Conservation (phyloP, 2,329 filamentous ascomycete species). For the Microdochium bolleyi region DNA sequence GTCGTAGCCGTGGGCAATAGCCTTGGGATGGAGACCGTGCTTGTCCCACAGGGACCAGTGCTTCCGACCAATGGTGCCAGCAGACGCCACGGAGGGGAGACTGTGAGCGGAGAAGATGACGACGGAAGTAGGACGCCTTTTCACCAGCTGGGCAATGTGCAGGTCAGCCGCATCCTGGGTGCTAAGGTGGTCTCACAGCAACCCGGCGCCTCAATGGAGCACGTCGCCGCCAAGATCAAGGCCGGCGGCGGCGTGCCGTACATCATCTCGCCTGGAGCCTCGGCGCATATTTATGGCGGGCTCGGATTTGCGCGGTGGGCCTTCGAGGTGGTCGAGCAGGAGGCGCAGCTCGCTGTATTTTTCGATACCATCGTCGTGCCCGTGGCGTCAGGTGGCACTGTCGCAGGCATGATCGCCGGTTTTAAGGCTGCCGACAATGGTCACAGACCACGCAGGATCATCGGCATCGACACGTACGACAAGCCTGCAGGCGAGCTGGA, state of each 20-base stretch:
- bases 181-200: slow-evolving; percentile 3
- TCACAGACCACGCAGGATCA: background rate
- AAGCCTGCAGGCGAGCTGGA: background rate
- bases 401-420: background rate
- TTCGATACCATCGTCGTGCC: background rate
- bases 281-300: background rate
- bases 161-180: slow-evolving; percentile 10
- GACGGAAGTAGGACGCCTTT: slow-evolving; percentile 1
- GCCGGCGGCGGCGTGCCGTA: background rate
- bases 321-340: background rate
- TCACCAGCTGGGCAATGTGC: slow-evolving; percentile 8
- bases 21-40: slow-evolving; percentile 15
- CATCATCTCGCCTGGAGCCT: background rate
- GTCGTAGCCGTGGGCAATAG: slow-evolving; percentile 22
- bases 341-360: background rate
- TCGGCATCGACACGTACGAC: background rate
- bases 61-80: slow-evolving; percentile 1
- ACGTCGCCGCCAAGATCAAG: background rate
- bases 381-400: background rate
- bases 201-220: background rate
- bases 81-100: slow-evolving; percentile 1
- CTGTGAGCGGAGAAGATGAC: background rate
- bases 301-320: background rate
- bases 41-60: slow-evolving; percentile 2
- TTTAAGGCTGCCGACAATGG: background rate